Base-by-base conservation (phyloP, 2,329 filamentous ascomycete genomes). In the Trichoderma sp. region DNA sequence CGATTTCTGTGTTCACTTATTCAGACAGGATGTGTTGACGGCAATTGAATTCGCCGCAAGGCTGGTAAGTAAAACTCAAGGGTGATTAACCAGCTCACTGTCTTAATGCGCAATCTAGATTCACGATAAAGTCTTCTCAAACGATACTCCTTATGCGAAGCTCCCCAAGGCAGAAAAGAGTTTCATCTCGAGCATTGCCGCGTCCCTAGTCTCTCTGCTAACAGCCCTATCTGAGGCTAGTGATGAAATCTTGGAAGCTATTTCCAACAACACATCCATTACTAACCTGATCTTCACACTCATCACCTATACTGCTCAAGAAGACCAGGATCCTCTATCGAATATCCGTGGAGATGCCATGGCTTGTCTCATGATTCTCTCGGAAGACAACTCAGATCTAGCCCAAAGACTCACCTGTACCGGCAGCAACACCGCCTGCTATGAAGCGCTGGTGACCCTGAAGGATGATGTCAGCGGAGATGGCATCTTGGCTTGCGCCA, bases 1-100 rank as follows among this genome's bases (percentile, higher is more conserved):
- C 13, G 89, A 90, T 73, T 90, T 91, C 68, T 89, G 87, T 70
- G 80, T 91, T 22, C 88, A 91, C 71, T 76, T 91, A 67, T 90
- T 84, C 73, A 81, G 89, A 52, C 79, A 86, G 32, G 88, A 90
- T 74, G 77, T 90, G 15, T 73, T 91, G 68, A 87, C 85, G 32
- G 86, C 88, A 22, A 82, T 90, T 68, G 83, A 86, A 67, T 84
- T 85, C 74, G 87, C 87, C 15, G 78, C 83, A 60, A 81, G 81
- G 63, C 81, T 82, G 69, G 86, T 89, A 75, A 75, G 82, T 76
- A 34, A 17, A 17, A 32, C 19, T 12, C n/a, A 13, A 17, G 17
- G 12, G 29, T 32, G 17, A 37, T n/a, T 13, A 22, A 48, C 29
- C 42, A 53, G 27, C 25, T 35, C 50, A 19, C 5, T n/a, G 3